Base-by-base conservation (phyloP, 768 basidiomycete species). In the Cystofilobasidium ferigula region DNA sequence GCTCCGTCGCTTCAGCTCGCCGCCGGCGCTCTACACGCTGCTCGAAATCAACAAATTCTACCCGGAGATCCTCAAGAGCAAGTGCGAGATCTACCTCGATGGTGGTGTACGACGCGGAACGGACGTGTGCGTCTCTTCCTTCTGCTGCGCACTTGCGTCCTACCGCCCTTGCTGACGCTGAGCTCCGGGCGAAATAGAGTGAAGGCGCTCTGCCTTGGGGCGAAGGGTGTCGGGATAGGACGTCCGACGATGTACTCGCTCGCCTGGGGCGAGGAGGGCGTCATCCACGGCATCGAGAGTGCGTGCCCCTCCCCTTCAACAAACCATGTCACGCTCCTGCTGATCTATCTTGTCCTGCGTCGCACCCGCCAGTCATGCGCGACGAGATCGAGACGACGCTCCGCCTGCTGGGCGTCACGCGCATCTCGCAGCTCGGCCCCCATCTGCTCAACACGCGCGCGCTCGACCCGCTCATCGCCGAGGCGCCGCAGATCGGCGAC, bases 91-190 rank as follows among this genome's bases (percentile, higher is more conserved):
- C 57, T 68, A 62, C 61, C 16, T 94, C 53, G 91, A 95, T 71
- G 91, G 91, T 76, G 87, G 87, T 18, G 77, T 88, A 30, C 79
- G 81, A 57, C 82, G 90, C 57, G 90, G 90, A 24, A 91, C 89
- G 64, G 91, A 93, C 77, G 48, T 24, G 59, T 42, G 16, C 40
- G 43, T 61, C 43, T 43, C 40, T 26, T 24, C 38, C 6, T 32
- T 0, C 51, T 24, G 16, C 28, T 26, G 26, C 34, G 13, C 26
- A 30, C 42, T 18, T 7, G 6, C 12, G 42, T 4, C 42, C 42
- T 4, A 22, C 12, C 4, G 5, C 10, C 4, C 8, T 26, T 30
- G 20, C 42, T 34, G 20, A 2, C 35, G 16, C 10, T 18, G 14
- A 7, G 38, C 14, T 20, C 34, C 53, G 90, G 90, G 20, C 91